A percentile compares a stretch with the other conserved stretches of the same genome.
These are phyloP conservation scores for Metschnikowia lochheadii DNA, from an alignment of 805 yeast genomes.

Conservation along the genomic window DNA sequence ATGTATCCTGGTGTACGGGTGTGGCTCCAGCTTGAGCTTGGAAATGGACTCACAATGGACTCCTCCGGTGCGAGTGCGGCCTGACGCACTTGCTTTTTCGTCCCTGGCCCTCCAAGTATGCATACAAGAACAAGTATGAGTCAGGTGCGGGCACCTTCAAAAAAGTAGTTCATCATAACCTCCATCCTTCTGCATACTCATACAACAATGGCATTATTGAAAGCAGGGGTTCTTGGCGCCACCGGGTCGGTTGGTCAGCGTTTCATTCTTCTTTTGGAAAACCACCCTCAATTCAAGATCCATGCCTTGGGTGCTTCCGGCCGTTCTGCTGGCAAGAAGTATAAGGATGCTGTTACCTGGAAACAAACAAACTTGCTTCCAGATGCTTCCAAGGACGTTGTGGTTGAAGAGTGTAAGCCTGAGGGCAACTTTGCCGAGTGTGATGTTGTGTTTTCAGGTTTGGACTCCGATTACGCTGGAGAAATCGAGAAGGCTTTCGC, in stretches of 20 bases:
- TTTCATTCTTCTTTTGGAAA: slow-evolving; percentile 75
- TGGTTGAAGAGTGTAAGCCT: slow-evolving; percentile 74
- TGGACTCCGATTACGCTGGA: slow-evolving; percentile 92
- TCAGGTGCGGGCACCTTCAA: slow-evolving; percentile 1
- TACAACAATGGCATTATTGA: slow-evolving; percentile 29
- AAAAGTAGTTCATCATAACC: background rate
- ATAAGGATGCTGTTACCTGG: slow-evolving; percentile 87
- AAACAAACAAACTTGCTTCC: slow-evolving; percentile 88
- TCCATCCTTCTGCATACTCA: background rate
- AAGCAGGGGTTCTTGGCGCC: slow-evolving; percentile 93
- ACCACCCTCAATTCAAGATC: slow-evolving; percentile 88
- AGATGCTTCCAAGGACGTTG: slow-evolving; percentile 51
- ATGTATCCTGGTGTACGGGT: too few species aligned
- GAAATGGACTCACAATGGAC: too few species aligned
- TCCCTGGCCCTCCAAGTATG: background rate
- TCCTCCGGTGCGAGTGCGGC: background rate
- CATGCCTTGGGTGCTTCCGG: slow-evolving; percentile 86
- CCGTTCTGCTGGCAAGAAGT: slow-evolving; percentile 88
- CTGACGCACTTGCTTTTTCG: background rate
- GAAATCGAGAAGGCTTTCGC: slow-evolving; percentile 82
- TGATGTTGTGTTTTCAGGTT: slow-evolving; percentile 91
- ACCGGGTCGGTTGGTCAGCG: slow-evolving; percentile 98
- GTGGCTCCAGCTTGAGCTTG: too few species aligned
- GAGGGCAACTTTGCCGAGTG: slow-evolving; percentile 75
- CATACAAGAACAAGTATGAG: slow-evolving; percentile 1